A percentile compares a stretch with the other conserved stretches of the same genome.
Conservation (phyloP, 495 filamentous ascomycete species). For the Schizothecium vesticola region DNA sequence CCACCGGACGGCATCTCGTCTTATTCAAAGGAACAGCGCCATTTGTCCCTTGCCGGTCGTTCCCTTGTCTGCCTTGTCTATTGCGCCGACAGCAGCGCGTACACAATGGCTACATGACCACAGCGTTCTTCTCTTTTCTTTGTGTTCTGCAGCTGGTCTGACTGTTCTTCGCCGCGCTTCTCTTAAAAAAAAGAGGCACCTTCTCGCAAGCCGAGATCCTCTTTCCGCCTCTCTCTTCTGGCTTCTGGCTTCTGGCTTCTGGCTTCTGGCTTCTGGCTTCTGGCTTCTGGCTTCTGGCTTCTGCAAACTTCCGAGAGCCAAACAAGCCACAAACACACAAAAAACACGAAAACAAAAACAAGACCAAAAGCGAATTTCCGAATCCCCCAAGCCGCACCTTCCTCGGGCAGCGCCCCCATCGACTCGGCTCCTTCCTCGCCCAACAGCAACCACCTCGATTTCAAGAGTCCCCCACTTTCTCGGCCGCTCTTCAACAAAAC, state of each 20-base stretch:
- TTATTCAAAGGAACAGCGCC: background rate
- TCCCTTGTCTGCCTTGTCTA: background rate
- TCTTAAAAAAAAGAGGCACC: background rate
- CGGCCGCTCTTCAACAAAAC: background rate
- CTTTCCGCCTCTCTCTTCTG: background rate
- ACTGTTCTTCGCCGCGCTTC: background rate
- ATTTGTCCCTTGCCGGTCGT: background rate
- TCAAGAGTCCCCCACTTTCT: background rate
- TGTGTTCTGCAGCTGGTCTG: background rate
- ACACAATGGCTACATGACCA: background rate
- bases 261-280: too few relatives aligned
- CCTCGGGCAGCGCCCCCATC: background rate
- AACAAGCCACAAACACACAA: background rate
- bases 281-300: too few relatives aligned
- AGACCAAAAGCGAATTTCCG: background rate
- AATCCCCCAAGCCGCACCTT: background rate
- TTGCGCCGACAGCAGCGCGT: background rate
- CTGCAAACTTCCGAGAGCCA: background rate
- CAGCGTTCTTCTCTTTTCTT: background rate
- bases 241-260: background rate
- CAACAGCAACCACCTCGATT: background rate
- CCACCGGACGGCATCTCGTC: background rate
- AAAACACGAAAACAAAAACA: background rate
- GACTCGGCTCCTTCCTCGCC: background rate
- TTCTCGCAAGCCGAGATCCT: conserved; percentile 1